A percentile compares a stretch with the other conserved stretches of the same genome.
Evolutionary conservation across 2,329 filamentous ascomycete genomes (phyloP).

Genomic region (Cladobotryum mycophilum): DNA sequence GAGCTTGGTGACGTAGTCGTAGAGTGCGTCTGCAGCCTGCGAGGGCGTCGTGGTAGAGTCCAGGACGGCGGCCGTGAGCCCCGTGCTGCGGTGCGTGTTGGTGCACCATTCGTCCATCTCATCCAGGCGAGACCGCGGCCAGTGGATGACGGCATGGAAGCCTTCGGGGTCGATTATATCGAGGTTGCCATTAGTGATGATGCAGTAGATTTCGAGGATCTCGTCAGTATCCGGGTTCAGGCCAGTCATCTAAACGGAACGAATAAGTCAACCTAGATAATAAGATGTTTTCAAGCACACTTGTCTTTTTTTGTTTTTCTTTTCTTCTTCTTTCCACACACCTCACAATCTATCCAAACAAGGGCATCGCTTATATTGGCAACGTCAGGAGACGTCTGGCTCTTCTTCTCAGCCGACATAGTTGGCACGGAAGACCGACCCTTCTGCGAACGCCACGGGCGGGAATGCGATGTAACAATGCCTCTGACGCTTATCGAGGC

Average conservation of each 20-base stretch:
- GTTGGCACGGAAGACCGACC: not conserved
- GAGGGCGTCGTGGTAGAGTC: conserved; percentile 66
- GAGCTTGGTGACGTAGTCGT: conserved; percentile 69
- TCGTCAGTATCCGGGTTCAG: conserved; percentile 68
- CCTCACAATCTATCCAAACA: conserved; percentile 77
- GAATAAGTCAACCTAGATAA: not conserved
- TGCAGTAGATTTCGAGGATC: conserved; percentile 88
- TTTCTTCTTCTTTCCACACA: conserved; percentile 18
- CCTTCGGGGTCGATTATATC: conserved; percentile 68
- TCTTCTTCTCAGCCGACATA: not conserved
- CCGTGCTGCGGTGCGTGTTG: conserved; percentile 70
- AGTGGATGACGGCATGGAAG: conserved; percentile 75
- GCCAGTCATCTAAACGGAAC: conserved; percentile 66
- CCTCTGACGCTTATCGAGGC: not conserved
- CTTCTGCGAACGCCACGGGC: not conserved
- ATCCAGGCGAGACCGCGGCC: conserved; percentile 61
- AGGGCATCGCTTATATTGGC: conserved; percentile 49
- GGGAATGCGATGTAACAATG: not conserved
- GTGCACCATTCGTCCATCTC: conserved; percentile 88
- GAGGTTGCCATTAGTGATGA: conserved; percentile 77
- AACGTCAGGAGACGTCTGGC: not conserved
- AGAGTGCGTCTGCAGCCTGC: conserved; percentile 63
- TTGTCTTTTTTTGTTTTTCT: too few relatives aligned
- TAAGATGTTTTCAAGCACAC: not conserved
- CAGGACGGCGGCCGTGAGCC: conserved; percentile 71